Percentiles rank a stretch among this genome's conserved stretches.
These are phyloP conservation scores for Exophiala dermatitidis DNA, from an alignment of 2,329 filamentous ascomycete genomes.

Conservation along the genomic window DNA sequence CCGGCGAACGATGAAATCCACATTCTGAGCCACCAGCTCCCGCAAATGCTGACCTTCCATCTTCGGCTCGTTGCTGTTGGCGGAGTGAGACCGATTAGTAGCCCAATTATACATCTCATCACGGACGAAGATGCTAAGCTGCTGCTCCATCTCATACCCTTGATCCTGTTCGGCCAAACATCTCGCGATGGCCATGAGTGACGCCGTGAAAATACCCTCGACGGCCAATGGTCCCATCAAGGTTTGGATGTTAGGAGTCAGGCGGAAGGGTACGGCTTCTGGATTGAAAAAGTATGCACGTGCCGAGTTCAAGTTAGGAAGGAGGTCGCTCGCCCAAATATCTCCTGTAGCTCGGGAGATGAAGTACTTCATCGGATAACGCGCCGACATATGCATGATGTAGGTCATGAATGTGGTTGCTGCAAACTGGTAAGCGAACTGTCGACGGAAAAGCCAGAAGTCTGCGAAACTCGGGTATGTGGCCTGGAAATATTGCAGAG, in stretches of 20 bases:
- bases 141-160: conserved; percentile 75
- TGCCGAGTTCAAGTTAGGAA: conserved; percentile 75
- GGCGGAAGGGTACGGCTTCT: conserved; percentile 91
- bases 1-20: conserved; percentile 83
- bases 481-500: conserved; percentile 80
- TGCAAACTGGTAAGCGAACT: conserved; percentile 93
- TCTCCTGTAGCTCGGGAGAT: conserved; percentile 83
- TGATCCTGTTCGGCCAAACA: conserved; percentile 78
- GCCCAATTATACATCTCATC: conserved; percentile 99
- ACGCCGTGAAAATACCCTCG: conserved; percentile 91
- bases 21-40: conserved; percentile 77
- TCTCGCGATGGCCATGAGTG: conserved; percentile 91
- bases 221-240: conserved; percentile 93
- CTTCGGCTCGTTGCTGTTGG: conserved; percentile 29
- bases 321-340: conserved; percentile 91
- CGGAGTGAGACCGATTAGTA: conserved; percentile 46
- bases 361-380: conserved; percentile 91
- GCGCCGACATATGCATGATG: conserved; percentile 91
- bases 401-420: conserved; percentile 98
- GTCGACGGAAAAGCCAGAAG: conserved; percentile 97
- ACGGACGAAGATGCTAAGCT: conserved; percentile 86
- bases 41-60: conserved; percentile 63
- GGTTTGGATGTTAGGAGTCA: conserved; percentile 92
- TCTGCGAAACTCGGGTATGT: conserved; percentile 84
- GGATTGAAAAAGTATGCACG: conserved; percentile 91